phyloP scores from a whole-genome alignment of 352 stramenopile species.

The Pythium brachiatum region DNA sequence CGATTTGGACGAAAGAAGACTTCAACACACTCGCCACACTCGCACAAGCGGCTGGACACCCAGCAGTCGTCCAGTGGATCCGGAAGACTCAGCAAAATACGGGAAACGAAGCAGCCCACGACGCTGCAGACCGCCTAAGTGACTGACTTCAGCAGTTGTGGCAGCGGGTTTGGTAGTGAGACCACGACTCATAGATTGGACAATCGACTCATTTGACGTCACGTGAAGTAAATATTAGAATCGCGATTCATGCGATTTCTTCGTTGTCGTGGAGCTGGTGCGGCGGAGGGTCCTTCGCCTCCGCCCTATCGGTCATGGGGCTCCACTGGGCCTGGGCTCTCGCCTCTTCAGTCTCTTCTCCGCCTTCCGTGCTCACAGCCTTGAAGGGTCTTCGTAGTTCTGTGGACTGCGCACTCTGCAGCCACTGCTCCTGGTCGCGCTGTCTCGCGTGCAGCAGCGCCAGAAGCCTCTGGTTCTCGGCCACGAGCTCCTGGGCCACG shows the following conservation, averaged over 20 bases:
- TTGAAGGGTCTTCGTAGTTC: not conserved
- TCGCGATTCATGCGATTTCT: not conserved
- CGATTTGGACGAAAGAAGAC: not conserved
- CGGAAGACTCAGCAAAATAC: not conserved
- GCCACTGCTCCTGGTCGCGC: not conserved
- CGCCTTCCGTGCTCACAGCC: not conserved
- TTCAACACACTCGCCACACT: not conserved
- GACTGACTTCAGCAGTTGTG: not conserved
- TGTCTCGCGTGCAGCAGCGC: not conserved
- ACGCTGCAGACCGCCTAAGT: too few relatives aligned
- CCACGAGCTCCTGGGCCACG: constrained; percentile 5
- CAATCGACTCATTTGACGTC: not conserved
- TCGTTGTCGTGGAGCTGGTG: not conserved
- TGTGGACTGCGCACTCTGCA: not conserved
- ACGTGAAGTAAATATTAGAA: not conserved
- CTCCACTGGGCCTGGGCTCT: not conserved
- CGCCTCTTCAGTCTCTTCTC: not conserved
- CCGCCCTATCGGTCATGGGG: not conserved
- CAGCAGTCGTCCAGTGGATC: not conserved
- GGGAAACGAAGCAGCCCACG: too few relatives aligned
- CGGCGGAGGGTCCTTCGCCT: not conserved
- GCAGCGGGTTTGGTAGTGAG: not conserved
- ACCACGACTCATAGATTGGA: too few relatives aligned
- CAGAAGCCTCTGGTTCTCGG: constrained; percentile 11
- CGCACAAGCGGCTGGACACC: not conserved